Conservation (phyloP, 2,329 filamentous ascomycete species). For the Scedosporium minutisporum region DNA sequence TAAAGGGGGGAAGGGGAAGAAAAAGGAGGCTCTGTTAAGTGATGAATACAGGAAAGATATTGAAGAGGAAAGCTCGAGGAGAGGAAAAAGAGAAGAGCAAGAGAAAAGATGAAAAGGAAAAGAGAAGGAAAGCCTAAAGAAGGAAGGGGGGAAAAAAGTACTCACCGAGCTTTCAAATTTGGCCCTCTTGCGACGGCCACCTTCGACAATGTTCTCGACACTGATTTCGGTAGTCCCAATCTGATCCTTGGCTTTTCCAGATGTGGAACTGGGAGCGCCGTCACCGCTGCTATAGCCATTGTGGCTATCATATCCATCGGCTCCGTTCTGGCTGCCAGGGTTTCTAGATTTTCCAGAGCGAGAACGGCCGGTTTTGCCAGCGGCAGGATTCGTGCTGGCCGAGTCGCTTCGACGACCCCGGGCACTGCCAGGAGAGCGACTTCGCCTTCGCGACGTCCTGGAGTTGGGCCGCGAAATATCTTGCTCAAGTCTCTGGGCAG, state of each 20-base stretch:
- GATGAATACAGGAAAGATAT: neutral
- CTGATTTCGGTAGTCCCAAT: slow-evolving; percentile 95
- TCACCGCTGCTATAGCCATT: slow-evolving; percentile 84
- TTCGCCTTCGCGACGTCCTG: slow-evolving; percentile 64
- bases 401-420: slow-evolving; percentile 71
- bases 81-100: neutral
- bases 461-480: slow-evolving; percentile 60
- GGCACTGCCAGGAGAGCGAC: slow-evolving; percentile 57
- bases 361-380: slow-evolving; percentile 56
- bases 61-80: slow-evolving; percentile 4
- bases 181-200: slow-evolving; percentile 85
- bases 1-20: no score
- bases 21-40: no score
- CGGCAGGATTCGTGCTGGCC: slow-evolving; percentile 38
- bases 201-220: slow-evolving; percentile 95
- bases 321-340: slow-evolving; percentile 29
- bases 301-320: slow-evolving; percentile 57
- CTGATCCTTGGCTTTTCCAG: slow-evolving; percentile 72
- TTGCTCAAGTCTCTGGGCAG: slow-evolving; percentile 42
- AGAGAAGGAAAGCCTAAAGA: slow-evolving; percentile 14
- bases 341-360: slow-evolving; percentile 57
- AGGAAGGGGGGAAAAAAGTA: slow-evolving; percentile 2
- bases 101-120: neutral
- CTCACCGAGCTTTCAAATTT: slow-evolving; percentile 97
- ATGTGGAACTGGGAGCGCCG: slow-evolving; percentile 56